Percentiles rank a stretch among this genome's conserved stretches.
phyloP scores from a whole-genome alignment of 306 rosid genomes.

The Pyrus communis region DNA sequence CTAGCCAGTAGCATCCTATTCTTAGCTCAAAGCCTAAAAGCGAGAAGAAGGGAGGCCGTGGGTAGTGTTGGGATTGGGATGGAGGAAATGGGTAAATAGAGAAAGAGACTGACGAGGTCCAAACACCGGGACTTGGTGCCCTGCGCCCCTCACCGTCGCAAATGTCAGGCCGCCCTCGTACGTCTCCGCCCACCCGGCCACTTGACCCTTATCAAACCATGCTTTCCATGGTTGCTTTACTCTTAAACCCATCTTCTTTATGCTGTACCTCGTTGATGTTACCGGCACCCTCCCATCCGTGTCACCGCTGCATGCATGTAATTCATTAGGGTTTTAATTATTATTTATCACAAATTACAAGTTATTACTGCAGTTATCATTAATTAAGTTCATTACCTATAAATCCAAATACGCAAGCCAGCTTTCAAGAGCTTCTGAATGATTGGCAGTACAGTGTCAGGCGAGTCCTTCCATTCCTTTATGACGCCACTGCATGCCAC shows the following conservation, averaged over 20 bases:
- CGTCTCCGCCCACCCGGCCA: constrained; percentile 53
- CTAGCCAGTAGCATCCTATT: background rate
- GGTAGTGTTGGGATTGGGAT: constrained; percentile 1
- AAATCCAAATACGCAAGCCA: constrained; percentile 65
- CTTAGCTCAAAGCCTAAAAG: background rate
- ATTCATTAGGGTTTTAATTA: too few species aligned
- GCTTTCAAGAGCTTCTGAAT: constrained; percentile 37
- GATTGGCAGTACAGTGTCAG: constrained; percentile 37
- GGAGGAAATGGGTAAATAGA: constrained; percentile 51
- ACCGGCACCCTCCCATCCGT: constrained; percentile 63
- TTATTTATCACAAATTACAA: too few species aligned
- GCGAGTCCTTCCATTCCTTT: constrained; percentile 37
- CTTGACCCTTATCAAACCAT: constrained; percentile 45
- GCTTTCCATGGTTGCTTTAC: constrained; percentile 44
- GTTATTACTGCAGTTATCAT: background rate
- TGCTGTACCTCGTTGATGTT: constrained; percentile 54
- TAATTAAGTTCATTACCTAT: constrained; percentile 27
- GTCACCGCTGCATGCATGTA: constrained; percentile 45
- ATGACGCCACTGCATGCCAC: constrained; percentile 32
- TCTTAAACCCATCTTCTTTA: constrained; percentile 37
- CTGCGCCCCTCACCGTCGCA: constrained; percentile 65
- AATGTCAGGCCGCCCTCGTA: constrained; percentile 50
- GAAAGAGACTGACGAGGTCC: constrained; percentile 49
- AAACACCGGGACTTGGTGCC: constrained; percentile 55
- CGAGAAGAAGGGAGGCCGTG: constrained; percentile 32